Base-by-base conservation (phyloP, 345 rosid genomes). In the Dimocarpus longan region DNA sequence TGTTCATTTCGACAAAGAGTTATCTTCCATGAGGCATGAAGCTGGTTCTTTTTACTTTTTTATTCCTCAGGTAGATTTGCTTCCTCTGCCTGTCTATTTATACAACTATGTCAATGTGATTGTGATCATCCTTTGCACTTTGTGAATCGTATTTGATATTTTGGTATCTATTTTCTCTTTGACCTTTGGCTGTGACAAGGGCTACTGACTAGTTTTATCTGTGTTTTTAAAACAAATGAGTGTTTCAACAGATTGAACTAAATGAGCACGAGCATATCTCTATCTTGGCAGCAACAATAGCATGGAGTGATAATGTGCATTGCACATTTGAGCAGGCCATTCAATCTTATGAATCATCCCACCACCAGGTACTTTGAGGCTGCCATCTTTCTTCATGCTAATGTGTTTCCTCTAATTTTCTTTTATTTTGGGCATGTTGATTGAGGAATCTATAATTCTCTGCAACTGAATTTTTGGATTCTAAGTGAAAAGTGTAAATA, bases 11-110 rank as follows among this genome's bases (percentile, higher is more conserved):
- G 63, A 78, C 57, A 13, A 63, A 3, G 81, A 84, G 76, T 80
- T 79, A 44, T 88, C 88, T 79, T 85, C 89, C 50, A 75, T 91
- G 78, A 83, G 86, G 80, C 87, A 80, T 79, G 89, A 86, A 82
- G 83, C 87, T 80, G 98, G 91, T 83, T 88, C 93, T 42, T 91
- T 85, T 86, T 92, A 86, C 86, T 87, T 91, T 75, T 84, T 92
- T 64, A 81, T 93, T 85, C 98, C 98, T 84, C 90, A 91, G 98
- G 98, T 93, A 85, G 77, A 65, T 57, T 75, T 75, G 63, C 74
- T 50, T 37, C 22, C 74, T 64, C 81, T 67, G 59, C 43, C 26
- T 62, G 52, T 69, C 65, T 60, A 18, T 66, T 68, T 71, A 37
- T 26, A n/a, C 26, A 32, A 52, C 46, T 37, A 18, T 26, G 26